Base-by-base conservation (phyloP, 164 flowering plant genomes). In the Dillenia turbinata region DNA sequence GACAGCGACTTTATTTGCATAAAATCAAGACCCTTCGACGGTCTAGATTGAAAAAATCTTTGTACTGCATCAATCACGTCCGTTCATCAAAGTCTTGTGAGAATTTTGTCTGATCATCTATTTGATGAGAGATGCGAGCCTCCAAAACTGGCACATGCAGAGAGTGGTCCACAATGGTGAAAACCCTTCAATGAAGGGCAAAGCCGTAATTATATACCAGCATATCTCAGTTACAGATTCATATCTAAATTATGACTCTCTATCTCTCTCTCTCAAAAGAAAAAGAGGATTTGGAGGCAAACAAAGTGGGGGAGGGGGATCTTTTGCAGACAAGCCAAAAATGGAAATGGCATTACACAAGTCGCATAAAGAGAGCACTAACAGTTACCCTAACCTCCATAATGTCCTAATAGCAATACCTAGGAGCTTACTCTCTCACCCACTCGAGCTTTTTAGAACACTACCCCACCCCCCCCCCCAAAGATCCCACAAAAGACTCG, bases 351-450 rank as follows among this genome's bases (percentile, higher is more conserved):
- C 69, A 60, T 24, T 65, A 62, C 75, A 66, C 70, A 66, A 60
- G 70, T 61, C 70, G 83, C 72, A 77, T 72, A 76, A 81, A 79
- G 77, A 54, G 67, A 55, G 15, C 59, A 50, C 75, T 66, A 73
- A 71, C 85, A 74, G 81, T 83, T 81, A 54, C 79, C 70, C 65
- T 59, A 68, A 43, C 61, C 51, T 47, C 67, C 59, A 40, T 4
- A 33, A 17, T 55, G 65, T 70, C 63, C 70, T 77, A 77, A 11
- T 75, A 56, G 73, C 69, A 71, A 67, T 61, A 71, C 48, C 52
- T 54, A 49, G 53, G 71, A 68, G 22, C 56, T 52, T 45, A 19
- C 15, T 47, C 57, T 56, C 5, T 12, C 44, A 50, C n/a, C 3
- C 14, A 33, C 10, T 54, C 33, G 22, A 16, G 48, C 6, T 24